Conservation (phyloP, 139 green algal genomes). For the Auxenochlorella pyrenoidosa region DNA sequence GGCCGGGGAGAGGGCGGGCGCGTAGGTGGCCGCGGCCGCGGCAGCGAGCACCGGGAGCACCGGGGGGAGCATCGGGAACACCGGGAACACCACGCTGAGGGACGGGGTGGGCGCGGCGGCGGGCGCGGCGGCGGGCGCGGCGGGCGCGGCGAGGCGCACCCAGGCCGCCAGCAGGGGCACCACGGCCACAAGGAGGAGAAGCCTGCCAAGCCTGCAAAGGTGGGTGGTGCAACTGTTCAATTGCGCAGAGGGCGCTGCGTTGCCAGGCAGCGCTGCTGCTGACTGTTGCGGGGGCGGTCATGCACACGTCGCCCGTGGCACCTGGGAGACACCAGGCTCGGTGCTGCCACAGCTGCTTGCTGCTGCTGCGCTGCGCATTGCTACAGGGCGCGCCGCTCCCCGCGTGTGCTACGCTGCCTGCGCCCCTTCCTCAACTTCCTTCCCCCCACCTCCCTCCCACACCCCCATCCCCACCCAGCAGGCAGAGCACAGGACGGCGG, state of each 20-base stretch:
- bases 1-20: too few species aligned
- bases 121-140: neutral
- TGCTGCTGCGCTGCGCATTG: too few species aligned
- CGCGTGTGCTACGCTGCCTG: too few species aligned
- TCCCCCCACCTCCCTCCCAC: neutral
- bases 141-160: neutral
- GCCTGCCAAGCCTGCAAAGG: conserved; percentile 12
- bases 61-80: too few species aligned
- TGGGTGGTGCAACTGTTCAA: neutral
- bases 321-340: too few species aligned
- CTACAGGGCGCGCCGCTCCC: too few species aligned
- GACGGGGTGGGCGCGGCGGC: neutral
- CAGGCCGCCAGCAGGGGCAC: too few species aligned
- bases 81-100: neutral
- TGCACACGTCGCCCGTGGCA: too few species aligned
- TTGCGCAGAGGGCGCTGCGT: too few species aligned
- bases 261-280: too few species aligned
- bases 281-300: too few species aligned
- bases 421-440: neutral
- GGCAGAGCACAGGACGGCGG: neutral
- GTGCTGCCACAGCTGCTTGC: too few species aligned
- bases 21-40: neutral
- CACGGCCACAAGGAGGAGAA: neutral
- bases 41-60: neutral
- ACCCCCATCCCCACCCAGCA: neutral